Evolutionary conservation across 2,329 filamentous ascomycete species (phyloP).

Genomic region (Elsinoe necatrix): DNA sequence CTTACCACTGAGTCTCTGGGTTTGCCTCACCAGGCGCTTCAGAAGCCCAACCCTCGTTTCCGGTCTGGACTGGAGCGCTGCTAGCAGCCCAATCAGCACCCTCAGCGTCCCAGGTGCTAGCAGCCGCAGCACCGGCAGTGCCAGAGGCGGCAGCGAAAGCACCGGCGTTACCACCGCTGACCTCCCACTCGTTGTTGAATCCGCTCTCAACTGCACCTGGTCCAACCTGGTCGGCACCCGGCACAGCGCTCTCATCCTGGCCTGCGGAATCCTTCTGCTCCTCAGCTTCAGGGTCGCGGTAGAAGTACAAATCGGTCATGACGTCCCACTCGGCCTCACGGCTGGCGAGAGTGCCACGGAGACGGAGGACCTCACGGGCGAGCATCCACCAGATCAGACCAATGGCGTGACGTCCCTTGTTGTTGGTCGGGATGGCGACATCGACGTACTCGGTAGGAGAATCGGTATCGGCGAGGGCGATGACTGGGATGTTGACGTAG

Average conservation of each 20-base stretch:
- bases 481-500: constrained; percentile 99
- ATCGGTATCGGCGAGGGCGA: constrained; percentile 97
- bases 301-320: constrained; percentile 99
- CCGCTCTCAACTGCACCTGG: constrained; percentile 68
- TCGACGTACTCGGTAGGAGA: constrained; percentile 99
- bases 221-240: constrained; percentile 77
- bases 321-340: constrained; percentile 97
- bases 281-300: constrained; percentile 99
- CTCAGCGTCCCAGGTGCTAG: constrained; percentile 58
- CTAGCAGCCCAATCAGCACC: constrained; percentile 61
- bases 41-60: constrained; percentile 46
- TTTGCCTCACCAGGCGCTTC: constrained; percentile 29
- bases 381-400: constrained; percentile 99
- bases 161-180: constrained; percentile 55
- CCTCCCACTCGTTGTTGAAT: constrained; percentile 82
- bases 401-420: constrained; percentile 99
- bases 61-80: constrained; percentile 37
- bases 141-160: constrained; percentile 56
- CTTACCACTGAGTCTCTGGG: constrained; percentile 41
- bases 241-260: constrained; percentile 75
- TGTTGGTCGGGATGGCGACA: constrained; percentile 99
- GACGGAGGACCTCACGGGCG: constrained; percentile 97
- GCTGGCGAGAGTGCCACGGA: constrained; percentile 91
- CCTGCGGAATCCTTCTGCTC: constrained; percentile 88
- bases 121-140: constrained; percentile 49